Percentiles rank a stretch among this genome's conserved stretches.
Conservation (phyloP, 495 filamentous ascomycete species). For the Penicillium cinerascens region DNA sequence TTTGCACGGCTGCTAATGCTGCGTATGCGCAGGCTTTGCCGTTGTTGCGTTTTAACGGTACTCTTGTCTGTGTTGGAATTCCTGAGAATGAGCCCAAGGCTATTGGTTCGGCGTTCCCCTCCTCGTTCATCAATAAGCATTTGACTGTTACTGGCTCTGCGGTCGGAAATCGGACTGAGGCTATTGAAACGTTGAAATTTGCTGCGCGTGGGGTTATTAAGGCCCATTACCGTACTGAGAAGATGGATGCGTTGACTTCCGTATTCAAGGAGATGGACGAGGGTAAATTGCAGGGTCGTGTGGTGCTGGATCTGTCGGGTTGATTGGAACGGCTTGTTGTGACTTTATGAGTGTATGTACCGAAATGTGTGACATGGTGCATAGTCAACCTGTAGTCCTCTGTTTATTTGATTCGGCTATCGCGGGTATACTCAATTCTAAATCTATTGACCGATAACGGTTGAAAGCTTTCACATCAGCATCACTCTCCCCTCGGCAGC, state of each 20-base stretch:
- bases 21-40: conserved; percentile 60
- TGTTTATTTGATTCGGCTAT: not conserved
- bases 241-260: conserved; percentile 59
- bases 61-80: conserved; percentile 63
- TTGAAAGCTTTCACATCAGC: not conserved
- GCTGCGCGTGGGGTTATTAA: conserved; percentile 59
- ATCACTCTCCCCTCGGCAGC: conserved; percentile 6
- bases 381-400: not conserved
- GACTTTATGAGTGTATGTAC: not conserved
- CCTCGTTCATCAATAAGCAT: conserved; percentile 48
- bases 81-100: conserved; percentile 58
- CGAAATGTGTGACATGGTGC: not conserved
- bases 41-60: conserved; percentile 62
- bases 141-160: conserved; percentile 57
- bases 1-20: conserved; percentile 60
- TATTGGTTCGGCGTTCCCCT: conserved; percentile 55
- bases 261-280: conserved; percentile 60
- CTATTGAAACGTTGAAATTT: conserved; percentile 64
- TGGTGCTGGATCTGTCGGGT: conserved; percentile 55
- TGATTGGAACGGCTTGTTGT: not conserved
- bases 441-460: not conserved
- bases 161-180: conserved; percentile 63
- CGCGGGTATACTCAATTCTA: not conserved
- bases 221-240: conserved; percentile 53
- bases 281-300: conserved; percentile 54